A percentile compares a stretch with the other conserved stretches of the same genome.
Conservation (phyloP, 2,329 filamentous ascomycete genomes). For the Colletotrichum truncatum region DNA sequence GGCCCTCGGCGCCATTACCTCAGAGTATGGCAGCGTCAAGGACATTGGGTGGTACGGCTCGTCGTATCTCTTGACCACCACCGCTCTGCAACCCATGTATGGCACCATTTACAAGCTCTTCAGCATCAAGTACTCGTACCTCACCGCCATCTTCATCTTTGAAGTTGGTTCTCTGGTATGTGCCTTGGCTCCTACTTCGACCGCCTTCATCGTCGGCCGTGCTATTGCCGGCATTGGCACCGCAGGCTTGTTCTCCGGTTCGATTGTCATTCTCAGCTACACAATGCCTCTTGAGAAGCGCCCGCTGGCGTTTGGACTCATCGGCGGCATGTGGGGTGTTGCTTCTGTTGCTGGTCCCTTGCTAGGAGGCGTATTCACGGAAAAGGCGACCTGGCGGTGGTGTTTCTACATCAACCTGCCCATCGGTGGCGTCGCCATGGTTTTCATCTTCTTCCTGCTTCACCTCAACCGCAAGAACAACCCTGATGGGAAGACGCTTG, state of each 20-base stretch:
- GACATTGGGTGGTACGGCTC: constrained; percentile 65
- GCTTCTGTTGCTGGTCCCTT: constrained; percentile 60
- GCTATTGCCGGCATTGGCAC: constrained; percentile 61
- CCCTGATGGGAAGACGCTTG: constrained; percentile 41
- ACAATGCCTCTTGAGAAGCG: constrained; percentile 62
- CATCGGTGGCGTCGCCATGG: constrained; percentile 56
- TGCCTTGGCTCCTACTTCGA: constrained; percentile 54
- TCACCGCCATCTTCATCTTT: constrained; percentile 52
- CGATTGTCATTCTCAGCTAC: constrained; percentile 56
- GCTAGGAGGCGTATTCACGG: constrained; percentile 59
- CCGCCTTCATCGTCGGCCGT: constrained; percentile 60
- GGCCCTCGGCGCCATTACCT: constrained; percentile 61
- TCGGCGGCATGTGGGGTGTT: constrained; percentile 66
- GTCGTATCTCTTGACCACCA: constrained; percentile 57
- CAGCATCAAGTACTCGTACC: constrained; percentile 56
- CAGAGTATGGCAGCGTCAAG: constrained; percentile 51
- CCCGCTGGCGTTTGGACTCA: constrained; percentile 62
- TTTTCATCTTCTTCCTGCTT: constrained; percentile 55
- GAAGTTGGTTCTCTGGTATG: constrained; percentile 54
- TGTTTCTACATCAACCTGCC: constrained; percentile 58
- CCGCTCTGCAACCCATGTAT: constrained; percentile 59
- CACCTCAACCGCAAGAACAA: constrained; percentile 44
- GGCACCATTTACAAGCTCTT: constrained; percentile 61
- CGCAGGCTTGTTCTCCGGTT: constrained; percentile 60
- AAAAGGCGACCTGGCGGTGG: constrained; percentile 61